Evolutionary conservation across 208 protist genomes (phyloP), one percentile per base, ranked within the genome.

Genomic region (Strigomonas galati): DNA sequence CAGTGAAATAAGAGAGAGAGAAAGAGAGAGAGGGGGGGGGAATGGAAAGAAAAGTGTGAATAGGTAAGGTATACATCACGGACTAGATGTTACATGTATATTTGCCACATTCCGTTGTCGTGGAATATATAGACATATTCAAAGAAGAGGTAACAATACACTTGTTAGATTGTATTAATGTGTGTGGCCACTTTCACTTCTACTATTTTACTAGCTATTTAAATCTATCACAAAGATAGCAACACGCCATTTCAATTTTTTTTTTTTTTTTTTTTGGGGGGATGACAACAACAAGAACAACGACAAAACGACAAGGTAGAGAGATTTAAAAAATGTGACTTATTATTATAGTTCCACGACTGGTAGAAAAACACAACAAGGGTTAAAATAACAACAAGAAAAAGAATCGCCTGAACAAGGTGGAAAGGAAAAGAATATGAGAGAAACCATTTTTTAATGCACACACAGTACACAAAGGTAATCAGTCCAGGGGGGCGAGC

Each of bases 141-240:
- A 21, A 59, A 59, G 30, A 59, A 59, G 54, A 37, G 54, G 54
- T 14, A 59, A 21, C 17, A 56, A 28, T 56, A 56, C 23, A 56
- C 43, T 48, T 48, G 10, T 48, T 53, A 7, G 4, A 28, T 17
- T 55, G 7, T 26, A 31, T 28, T 44, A 61, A 17, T 61, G 28
- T 61, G 19, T 61, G 3, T 37, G 2, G 2, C n/a, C 21, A 44
- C 32, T 6, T 24, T 32, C 44, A 61, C 28, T 44, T 31, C 2
- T 31, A 37, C 40, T 46, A 46, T n/a, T 19, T 5, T 19, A 46
- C 40, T 46, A 46, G 40, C 40, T 46, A 46, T 19, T 46, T 46
- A 46, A 40, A 46, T 46, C 40, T 46, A 46, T 46, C 40, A 3
- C 40, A 46, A 19, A 55, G 21, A 31, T 55, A 31, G 51, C 4